Conservation (phyloP, 176 grass and related monocot species). For the Lolium perenne region DNA sequence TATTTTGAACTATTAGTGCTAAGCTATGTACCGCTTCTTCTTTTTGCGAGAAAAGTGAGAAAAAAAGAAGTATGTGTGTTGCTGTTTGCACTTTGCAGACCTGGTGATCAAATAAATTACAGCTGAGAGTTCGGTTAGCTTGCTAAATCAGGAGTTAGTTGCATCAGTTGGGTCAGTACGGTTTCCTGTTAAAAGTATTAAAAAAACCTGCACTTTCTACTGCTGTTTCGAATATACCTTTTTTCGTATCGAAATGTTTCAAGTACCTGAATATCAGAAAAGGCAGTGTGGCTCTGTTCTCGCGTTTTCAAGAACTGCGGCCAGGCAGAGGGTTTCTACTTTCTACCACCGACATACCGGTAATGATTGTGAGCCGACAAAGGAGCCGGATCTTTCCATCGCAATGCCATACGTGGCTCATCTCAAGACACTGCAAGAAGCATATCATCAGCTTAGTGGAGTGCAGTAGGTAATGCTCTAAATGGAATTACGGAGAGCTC, state of each 20-base stretch:
- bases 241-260: no score
- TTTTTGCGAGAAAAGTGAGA: not conserved
- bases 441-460: conserved; percentile 47
- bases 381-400: conserved; percentile 32
- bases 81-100: conserved; percentile 40
- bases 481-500: conserved; percentile 3
- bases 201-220: not conserved
- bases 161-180: not conserved
- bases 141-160: not conserved
- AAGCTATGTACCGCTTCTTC: not conserved
- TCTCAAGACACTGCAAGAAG: not conserved
- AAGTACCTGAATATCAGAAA: not conserved
- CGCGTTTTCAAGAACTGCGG: conserved; percentile 45
- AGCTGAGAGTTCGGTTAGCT: not conserved
- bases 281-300: conserved; percentile 27
- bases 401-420: conserved; percentile 37
- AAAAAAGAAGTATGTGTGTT: not conserved
- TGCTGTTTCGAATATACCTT: not conserved
- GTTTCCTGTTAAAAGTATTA: not conserved
- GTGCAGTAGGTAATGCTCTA: conserved; percentile 49
- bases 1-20: conserved; percentile 15
- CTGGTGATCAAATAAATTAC: conserved; percentile 5
- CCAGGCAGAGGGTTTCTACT: not conserved
- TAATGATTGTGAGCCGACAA: conserved; percentile 32
- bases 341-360: conserved; percentile 14